phyloP scores from a whole-genome alignment of 2,329 filamentous ascomycete genomes.

The Alternaria sp. region DNA sequence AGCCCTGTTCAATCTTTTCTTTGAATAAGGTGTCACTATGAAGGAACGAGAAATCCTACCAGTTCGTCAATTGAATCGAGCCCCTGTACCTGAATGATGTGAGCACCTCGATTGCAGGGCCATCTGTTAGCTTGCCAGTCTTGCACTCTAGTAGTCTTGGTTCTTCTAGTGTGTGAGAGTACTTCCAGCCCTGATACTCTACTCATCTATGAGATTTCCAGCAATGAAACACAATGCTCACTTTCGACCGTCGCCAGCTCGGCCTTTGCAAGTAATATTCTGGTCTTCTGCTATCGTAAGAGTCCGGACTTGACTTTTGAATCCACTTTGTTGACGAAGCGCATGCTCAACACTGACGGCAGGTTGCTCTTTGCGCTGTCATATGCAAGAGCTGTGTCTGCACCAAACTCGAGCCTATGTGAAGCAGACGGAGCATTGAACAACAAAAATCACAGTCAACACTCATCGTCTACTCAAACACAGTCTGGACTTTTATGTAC shows the following conservation, averaged over 20 bases:
- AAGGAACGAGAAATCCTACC: not conserved
- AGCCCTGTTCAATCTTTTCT: not conserved
- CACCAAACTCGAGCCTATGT: not conserved
- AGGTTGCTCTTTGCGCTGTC: not conserved
- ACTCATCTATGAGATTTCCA: not conserved
- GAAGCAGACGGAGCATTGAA: not conserved
- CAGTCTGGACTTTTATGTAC: not conserved
- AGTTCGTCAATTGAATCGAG: not conserved
- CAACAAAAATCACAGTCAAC: not conserved
- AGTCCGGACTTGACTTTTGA: not conserved
- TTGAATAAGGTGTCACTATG: not conserved
- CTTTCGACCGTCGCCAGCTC: not conserved
- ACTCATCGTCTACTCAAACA: not conserved
- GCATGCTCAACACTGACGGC: not conserved
- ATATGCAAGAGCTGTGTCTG: not conserved
- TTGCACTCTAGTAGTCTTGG: not conserved
- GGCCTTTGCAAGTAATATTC: not conserved
- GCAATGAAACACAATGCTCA: not conserved
- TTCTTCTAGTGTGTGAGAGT: not conserved
- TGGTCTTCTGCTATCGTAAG: not conserved
- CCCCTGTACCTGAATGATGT: not conserved
- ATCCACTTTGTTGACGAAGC: not conserved
- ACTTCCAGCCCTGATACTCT: not conserved
- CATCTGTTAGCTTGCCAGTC: not conserved
- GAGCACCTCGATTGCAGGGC: not conserved